Evolutionary conservation across 2,329 filamentous ascomycete genomes (phyloP), one percentile per base, ranked within the genome.

Genomic region (Aspergillus phoenicis): DNA sequence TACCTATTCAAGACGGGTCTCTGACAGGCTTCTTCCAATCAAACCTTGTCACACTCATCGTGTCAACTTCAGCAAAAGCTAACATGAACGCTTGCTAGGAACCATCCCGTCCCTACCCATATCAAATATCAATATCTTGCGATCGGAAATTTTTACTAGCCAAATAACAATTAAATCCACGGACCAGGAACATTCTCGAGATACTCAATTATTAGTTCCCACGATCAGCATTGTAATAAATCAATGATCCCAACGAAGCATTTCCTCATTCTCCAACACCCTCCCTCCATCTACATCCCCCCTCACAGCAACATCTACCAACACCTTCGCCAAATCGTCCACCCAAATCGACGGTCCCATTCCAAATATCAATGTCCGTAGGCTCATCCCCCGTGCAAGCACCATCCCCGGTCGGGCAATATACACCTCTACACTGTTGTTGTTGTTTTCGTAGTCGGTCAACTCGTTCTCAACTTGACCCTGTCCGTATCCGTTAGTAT

Each of bases 341-440:
- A 68, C 57, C 26, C 48, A 58, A 2, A 69, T 49, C 2, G 66
- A 68, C 4, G 66, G 57, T 3, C 43, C 63, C 41, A 69, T 33
- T 3, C 64, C 48, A 45, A 59, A 60, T 0, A 59, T 7, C 36
- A 66, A 20, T n/a, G 36, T 45, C 8, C 30, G 17, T 1, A 52
- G 17, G 15, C 41, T 57, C 20, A n/a, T 20, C 4, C 24, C 33
- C 52, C 30, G 39, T 1, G 45, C 17, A 3, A 60, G 38, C 1
- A 60, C 47, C 43, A 57, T 47, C 24, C 41, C 58, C 11, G 58
- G 58, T 8, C 58, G 58, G 13, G 49, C 17, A 45, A 60, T 60
- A 20, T 36, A 60, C 26, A 43, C 51, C 15, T 60, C 52, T 11
- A 60, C 36, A 6, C 8, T 43, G 0, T 24, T 43, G 1, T 30